phyloP scores from a whole-genome alignment of 2,329 filamentous ascomycete genomes.

The Sporothrix pseudoabietina region DNA sequence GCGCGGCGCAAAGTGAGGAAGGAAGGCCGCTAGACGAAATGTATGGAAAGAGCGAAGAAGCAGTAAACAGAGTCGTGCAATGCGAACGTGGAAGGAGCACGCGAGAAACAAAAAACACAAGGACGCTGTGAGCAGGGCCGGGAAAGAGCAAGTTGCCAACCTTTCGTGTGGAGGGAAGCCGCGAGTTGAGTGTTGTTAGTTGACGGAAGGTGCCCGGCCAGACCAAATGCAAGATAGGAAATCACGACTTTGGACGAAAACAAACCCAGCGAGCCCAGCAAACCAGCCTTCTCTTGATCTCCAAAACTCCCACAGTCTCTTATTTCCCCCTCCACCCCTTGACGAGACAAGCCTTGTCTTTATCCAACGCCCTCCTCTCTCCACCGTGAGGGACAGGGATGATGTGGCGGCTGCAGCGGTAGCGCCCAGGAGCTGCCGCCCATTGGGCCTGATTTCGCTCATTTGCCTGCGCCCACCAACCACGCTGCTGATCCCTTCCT shows the following conservation, averaged over 20 bases:
- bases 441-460: neutral
- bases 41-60: slow-evolving; percentile 8
- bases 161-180: neutral
- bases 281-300: neutral
- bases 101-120: neutral
- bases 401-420: neutral
- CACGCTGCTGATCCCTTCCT: slow-evolving; percentile 1
- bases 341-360: slow-evolving; percentile 8
- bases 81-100: neutral
- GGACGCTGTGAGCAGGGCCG: neutral
- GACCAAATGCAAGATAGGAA: neutral
- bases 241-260: neutral
- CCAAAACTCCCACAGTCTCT: neutral
- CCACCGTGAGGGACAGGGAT: neutral
- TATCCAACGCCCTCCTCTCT: neutral
- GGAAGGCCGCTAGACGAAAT: neutral
- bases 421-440: slow-evolving; percentile 7
- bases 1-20: neutral
- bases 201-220: neutral
- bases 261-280: neutral
- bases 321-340: neutral
- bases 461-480: slow-evolving; percentile 16
- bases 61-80: slow-evolving; percentile 5
- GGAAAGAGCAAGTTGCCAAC: neutral
- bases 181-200: neutral